Conservation (phyloP, 176 grass and related monocot species). For the Tillandsia leiboldiana region DNA sequence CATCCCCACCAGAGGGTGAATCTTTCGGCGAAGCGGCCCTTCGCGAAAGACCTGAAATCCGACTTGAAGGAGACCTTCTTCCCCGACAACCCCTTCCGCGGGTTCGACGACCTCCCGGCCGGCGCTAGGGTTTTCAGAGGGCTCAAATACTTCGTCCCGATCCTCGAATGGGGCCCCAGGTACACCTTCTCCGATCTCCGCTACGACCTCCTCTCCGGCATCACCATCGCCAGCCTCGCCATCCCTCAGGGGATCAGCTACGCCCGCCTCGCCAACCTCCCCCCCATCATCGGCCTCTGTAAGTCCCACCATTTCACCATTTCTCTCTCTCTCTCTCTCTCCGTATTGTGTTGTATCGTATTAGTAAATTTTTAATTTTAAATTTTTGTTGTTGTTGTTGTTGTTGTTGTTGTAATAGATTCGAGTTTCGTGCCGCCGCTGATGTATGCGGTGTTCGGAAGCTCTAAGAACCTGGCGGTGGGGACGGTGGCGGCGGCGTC, state of each 20-base stretch:
- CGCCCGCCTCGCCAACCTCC: conserved; percentile 76
- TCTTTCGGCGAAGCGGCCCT: conserved; percentile 26
- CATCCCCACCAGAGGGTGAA: conserved; percentile 31
- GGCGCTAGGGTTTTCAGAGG: conserved; percentile 18
- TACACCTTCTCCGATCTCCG: conserved; percentile 54
- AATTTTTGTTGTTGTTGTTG: no score
- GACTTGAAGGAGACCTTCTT: conserved; percentile 72
- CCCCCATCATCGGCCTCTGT: conserved; percentile 87
- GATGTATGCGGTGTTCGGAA: conserved; percentile 84
- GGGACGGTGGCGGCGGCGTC: conserved; percentile 88
- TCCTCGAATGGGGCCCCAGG: conserved; percentile 52
- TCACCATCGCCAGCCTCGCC: conserved; percentile 96
- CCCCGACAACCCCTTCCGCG: conserved; percentile 83
- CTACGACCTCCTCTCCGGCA: conserved; percentile 75
- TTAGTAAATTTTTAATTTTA: no score
- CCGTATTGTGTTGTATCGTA: no score
- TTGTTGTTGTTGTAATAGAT: conserved; percentile 21
- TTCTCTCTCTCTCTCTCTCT: no score
- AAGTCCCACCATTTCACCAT: conserved; percentile 1
- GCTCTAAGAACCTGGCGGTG: conserved; percentile 77
- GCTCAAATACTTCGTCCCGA: conserved; percentile 71
- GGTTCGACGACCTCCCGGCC: conserved; percentile 31
- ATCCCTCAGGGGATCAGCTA: conserved; percentile 99
- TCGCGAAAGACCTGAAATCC: conserved; percentile 20
- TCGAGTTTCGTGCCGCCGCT: conserved; percentile 91